A percentile compares a stretch with the other conserved stretches of the same genome.
Evolutionary conservation across 2,329 filamentous ascomycete genomes (phyloP).

Genomic region (Fusarium falciforme): DNA sequence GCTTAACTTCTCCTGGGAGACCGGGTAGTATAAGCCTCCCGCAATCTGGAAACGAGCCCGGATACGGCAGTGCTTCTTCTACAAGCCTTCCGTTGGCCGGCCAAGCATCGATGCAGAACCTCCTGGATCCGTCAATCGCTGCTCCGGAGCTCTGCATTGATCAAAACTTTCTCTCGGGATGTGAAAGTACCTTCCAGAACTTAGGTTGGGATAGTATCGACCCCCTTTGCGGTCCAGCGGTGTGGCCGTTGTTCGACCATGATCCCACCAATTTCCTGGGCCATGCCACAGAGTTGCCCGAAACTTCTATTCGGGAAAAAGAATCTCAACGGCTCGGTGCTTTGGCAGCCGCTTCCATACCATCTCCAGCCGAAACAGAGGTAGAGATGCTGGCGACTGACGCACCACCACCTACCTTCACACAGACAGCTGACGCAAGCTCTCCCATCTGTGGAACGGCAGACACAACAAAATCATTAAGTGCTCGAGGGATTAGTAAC

Average conservation of each 20-base stretch:
- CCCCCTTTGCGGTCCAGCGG: background rate
- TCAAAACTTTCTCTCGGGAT: background rate
- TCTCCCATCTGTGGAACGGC: no score
- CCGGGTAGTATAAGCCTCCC: background rate
- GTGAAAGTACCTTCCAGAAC: background rate
- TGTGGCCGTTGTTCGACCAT: background rate
- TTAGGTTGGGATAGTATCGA: background rate
- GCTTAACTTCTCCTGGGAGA: accelerated
- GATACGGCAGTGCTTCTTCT: background rate
- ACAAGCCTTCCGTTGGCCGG: background rate
- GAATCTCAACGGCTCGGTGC: background rate
- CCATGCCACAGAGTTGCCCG: background rate
- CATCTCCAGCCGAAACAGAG: background rate
- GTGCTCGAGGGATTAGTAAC: no score
- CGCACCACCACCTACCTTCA: background rate
- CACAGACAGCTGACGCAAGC: background rate
- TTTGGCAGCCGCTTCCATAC: background rate
- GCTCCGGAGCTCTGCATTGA: background rate
- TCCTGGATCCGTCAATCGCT: background rate
- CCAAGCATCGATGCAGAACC: background rate
- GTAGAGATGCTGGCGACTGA: background rate
- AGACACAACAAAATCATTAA: no score
- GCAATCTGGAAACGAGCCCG: background rate
- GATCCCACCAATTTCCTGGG: background rate
- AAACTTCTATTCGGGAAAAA: background rate